Evolutionary conservation across 306 rosid genomes (phyloP), one percentile per base, ranked within the genome.

Genomic region (Oxytropis ochrocephala): DNA sequence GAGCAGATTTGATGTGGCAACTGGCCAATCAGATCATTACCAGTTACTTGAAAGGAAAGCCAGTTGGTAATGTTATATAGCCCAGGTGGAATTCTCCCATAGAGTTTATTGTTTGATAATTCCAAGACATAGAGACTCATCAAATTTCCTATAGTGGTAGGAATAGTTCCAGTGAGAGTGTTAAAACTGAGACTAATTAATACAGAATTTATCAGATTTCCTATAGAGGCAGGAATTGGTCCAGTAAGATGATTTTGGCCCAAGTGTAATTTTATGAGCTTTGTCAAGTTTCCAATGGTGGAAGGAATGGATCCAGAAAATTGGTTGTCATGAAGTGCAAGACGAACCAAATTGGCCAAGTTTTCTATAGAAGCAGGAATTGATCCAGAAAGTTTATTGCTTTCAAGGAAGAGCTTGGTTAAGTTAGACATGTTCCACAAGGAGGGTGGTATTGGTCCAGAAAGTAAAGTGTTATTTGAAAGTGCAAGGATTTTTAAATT

Each of bases 221-320:
- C 80, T 2, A 75, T 11, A 0, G 55, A 58, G 10, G 47, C 16
- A n/a, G n/a, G n/a, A n/a, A n/a, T n/a, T n/a, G n/a, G n/a, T n/a
- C n/a, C n/a, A n/a, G n/a, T n/a, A n/a, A 49, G 17, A 29, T 10
- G 8, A 24, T 72, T 72, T 0, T 0, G 7, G 0, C 2, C 0
- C 24, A 70, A 4, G 7, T 0, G 7, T 3, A 70, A 11, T 0
- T 0, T 0, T 0, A 0, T 1, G 17, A 72, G 77, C 2, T 72
- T 49, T 38, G 51, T 61, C 63, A 73, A n/a, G 58, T 60, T 76
- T 30, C 80, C 75, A 60, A 76, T 69, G 3, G 51, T 41, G 17
- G 65, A 51, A 76, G 80, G 80, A 48, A 72, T 72, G 5, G 61
- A 1, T 36, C 77, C 77, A 9, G 70, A 72, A 48, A 72, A 36